phyloP scores from a whole-genome alignment of 2,329 filamentous ascomycete species.

The Aureobasidium leucospermi region DNA sequence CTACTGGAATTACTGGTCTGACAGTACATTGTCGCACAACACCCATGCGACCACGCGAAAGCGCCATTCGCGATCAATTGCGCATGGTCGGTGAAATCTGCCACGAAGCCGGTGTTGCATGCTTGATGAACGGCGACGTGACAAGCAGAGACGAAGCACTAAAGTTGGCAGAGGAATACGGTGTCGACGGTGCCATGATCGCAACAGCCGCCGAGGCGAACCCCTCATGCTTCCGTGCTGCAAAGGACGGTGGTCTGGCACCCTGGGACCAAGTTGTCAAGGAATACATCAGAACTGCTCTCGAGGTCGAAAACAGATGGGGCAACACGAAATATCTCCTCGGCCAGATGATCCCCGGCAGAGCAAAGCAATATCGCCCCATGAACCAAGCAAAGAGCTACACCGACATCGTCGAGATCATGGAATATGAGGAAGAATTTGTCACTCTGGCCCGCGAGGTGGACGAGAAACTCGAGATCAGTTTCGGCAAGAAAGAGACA shows the following conservation, averaged over 20 bases:
- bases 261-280: constrained; percentile 72
- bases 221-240: constrained; percentile 71
- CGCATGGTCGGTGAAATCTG: constrained; percentile 77
- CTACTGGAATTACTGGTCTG: constrained; percentile 83
- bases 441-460: constrained; percentile 55
- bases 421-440: constrained; percentile 57
- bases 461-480: constrained; percentile 56
- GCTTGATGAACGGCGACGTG: constrained; percentile 94
- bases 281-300: constrained; percentile 62
- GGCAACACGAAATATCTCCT: constrained; percentile 92
- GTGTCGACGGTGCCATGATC: constrained; percentile 95
- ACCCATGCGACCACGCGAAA: constrained; percentile 85
- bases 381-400: constrained; percentile 66
- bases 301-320: constrained; percentile 78
- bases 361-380: constrained; percentile 54
- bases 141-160: constrained; percentile 64
- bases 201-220: constrained; percentile 89
- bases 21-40: constrained; percentile 95
- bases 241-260: constrained; percentile 60
- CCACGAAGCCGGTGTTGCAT: constrained; percentile 77
- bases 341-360: constrained; percentile 77
- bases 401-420: constrained; percentile 54
- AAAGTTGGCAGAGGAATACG: constrained; percentile 65
- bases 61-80: constrained; percentile 78
- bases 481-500: constrained; percentile 38